A percentile compares a stretch with the other conserved stretches of the same genome.
phyloP scores from a whole-genome alignment of 176 grass and related monocot species.

The Paspalum vaginatum region DNA sequence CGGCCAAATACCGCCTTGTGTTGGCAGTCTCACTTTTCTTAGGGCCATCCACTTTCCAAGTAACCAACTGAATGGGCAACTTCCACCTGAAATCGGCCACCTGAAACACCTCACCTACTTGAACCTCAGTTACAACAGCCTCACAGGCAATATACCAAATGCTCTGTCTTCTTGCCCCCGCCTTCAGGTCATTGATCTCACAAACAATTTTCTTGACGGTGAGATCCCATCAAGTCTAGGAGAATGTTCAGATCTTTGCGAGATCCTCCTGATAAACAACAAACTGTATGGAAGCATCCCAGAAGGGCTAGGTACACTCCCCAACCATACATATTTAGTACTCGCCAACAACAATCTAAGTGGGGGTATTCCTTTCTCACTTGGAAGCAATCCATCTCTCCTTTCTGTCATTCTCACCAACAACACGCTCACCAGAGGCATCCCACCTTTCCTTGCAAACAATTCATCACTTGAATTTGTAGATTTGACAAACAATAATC shows the following conservation, averaged over 20 bases:
- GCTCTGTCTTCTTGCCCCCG: not conserved
- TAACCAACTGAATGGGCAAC: slow-evolving; percentile 23
- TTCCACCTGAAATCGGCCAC: slow-evolving; percentile 43
- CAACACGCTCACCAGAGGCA: slow-evolving; percentile 27
- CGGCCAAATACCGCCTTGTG: slow-evolving; percentile 45
- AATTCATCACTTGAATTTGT: not conserved
- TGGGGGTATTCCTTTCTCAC: not conserved
- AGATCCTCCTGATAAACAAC: not conserved
- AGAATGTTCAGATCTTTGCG: not conserved
- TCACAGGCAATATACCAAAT: slow-evolving; percentile 36
- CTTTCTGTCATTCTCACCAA: not conserved
- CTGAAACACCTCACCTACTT: slow-evolving; percentile 10
- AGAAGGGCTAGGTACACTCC: not conserved
- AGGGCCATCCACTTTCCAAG: slow-evolving; percentile 10
- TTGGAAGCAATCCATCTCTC: too few species aligned
- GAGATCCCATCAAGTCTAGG: slow-evolving; percentile 35
- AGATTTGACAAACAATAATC: slow-evolving; percentile 22
- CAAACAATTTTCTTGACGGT: slow-evolving; percentile 24
- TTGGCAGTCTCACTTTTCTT: slow-evolving; percentile 50
- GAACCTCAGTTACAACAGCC: slow-evolving; percentile 44
- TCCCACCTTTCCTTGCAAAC: slow-evolving; percentile 10
- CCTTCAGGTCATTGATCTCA: slow-evolving; percentile 40
- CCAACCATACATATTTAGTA: not conserved
- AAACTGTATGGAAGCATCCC: slow-evolving; percentile 12
- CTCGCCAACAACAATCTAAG: slow-evolving; percentile 17